phyloP scores from a whole-genome alignment of 306 rosid genomes.

The Quercus dentata region DNA sequence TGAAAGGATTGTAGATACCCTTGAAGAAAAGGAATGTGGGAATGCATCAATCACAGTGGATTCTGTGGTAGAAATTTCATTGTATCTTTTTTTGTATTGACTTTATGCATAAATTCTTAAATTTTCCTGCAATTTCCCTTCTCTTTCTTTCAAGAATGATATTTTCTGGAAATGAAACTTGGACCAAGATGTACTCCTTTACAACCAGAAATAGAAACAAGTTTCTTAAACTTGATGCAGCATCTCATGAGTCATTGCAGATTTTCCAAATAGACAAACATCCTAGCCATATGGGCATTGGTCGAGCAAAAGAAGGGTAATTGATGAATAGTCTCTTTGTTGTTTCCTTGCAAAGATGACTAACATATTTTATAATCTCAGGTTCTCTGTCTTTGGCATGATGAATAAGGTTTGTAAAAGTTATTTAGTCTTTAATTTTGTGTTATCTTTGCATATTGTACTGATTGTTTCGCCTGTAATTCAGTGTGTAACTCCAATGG shows the following conservation, averaged over 20 bases:
- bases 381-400: conserved; percentile 98
- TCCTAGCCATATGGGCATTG: conserved; percentile 99
- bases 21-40: conserved; percentile 77
- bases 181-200: conserved; percentile 37
- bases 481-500: conserved; percentile 91
- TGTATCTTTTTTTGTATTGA: conserved; percentile 58
- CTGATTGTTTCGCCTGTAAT: conserved; percentile 25
- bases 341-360: conserved; percentile 17
- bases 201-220: conserved; percentile 61
- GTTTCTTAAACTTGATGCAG: conserved; percentile 87
- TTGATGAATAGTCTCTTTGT: conserved; percentile 19
- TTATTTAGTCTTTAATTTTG: conserved; percentile 25
- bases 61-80: conserved; percentile 72
- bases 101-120: conserved; percentile 13
- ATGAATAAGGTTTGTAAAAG: conserved; percentile 77
- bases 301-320: conserved; percentile 98
- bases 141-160: conserved; percentile 16
- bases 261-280: conserved; percentile 96
- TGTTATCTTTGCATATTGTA: conserved; percentile 13
- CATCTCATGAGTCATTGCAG: conserved; percentile 94
- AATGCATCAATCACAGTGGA: conserved; percentile 74
- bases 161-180: conserved; percentile 7
- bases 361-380: conserved; percentile 35
- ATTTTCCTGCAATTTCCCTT: conserved; percentile 9
- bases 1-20: conserved; percentile 81